phyloP scores from a whole-genome alignment of 2,329 filamentous ascomycete species.

The Septoria petroselini region DNA sequence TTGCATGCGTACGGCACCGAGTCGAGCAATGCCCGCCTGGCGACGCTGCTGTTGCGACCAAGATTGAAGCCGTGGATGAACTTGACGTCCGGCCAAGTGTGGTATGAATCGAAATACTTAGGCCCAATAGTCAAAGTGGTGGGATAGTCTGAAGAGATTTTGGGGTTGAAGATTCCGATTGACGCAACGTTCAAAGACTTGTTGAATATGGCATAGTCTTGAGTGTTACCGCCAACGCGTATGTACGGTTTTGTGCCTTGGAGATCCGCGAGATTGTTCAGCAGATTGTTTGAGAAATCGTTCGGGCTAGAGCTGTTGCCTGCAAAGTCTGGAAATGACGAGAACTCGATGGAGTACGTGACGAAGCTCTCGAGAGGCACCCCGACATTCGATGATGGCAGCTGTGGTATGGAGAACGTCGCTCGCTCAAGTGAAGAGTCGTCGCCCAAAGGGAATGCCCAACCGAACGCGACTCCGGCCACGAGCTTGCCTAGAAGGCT shows the following conservation, averaged over 20 bases:
- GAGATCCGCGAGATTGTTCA: slow-evolving; percentile 56
- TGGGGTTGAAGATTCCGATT: slow-evolving; percentile 53
- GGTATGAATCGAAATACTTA: slow-evolving; percentile 62
- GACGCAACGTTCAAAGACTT: slow-evolving; percentile 50
- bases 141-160: slow-evolving; percentile 57
- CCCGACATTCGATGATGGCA: slow-evolving; percentile 28
- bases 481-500: background rate
- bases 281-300: slow-evolving; percentile 58
- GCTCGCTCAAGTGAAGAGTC: background rate
- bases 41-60: slow-evolving; percentile 52
- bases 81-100: slow-evolving; percentile 54
- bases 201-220: slow-evolving; percentile 63
- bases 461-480: background rate
- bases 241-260: slow-evolving; percentile 59
- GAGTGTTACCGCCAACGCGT: slow-evolving; percentile 64
- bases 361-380: slow-evolving; percentile 47
- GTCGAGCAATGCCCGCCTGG: slow-evolving; percentile 52
- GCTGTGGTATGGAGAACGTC: background rate
- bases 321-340: slow-evolving; percentile 54
- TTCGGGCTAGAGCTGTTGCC: slow-evolving; percentile 57
- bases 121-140: slow-evolving; percentile 60
- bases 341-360: slow-evolving; percentile 53
- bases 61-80: slow-evolving; percentile 63
- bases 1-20: slow-evolving; percentile 58
- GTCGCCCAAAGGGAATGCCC: slow-evolving; percentile 48